Evolutionary conservation across 306 rosid species (phyloP), one percentile per base, ranked within the genome.

Genomic region (Dalbergia cultrata): DNA sequence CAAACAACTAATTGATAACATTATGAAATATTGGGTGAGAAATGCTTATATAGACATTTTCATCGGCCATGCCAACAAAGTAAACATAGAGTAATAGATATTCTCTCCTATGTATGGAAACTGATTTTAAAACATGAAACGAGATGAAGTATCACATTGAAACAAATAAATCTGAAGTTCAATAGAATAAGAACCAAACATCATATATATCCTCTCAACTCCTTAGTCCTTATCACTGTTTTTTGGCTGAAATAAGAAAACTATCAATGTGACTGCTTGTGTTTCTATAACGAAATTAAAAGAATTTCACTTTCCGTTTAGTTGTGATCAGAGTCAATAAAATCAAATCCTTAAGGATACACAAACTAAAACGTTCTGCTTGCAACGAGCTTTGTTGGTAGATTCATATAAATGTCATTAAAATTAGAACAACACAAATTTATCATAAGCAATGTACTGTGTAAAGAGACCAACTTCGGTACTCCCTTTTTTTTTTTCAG

Each of bases 201-300:
- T 16, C n/a, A 33, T 72, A 33, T 72, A 17, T 19, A 8, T 37
- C 3, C 43, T 13, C 8, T 53, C 18, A 72, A 54, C 22, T 43
- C 9, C 47, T 43, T 47, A 47, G 41, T 37, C 41, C 41, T 37
- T 7, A 37, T 12, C 19, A 17, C 5, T 16, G 33, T 54, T 10
- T 9, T 72, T 72, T 34, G 19, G 13, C 21, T 17, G 61, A 72
- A 56, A 54, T 72, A 35, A 22, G 18, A 54, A n/a, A 54, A 52
- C 14, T 16, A 33, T 1, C 65, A 12, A 14, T 37, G 34, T 34
- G 17, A 21, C 57, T 13, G 17, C 31, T 44, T 47, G 11, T 7
- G 4, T 47, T 47, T 47, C 53, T 47, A 47, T 12, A 47, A 47
- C 16, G 10, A 10, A 47, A 47, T 3, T 47, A 33, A 31, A 13